These are phyloP conservation scores for Baorangia bicolor DNA, from an alignment of 768 basidiomycete genomes.

Conservation along the genomic window DNA sequence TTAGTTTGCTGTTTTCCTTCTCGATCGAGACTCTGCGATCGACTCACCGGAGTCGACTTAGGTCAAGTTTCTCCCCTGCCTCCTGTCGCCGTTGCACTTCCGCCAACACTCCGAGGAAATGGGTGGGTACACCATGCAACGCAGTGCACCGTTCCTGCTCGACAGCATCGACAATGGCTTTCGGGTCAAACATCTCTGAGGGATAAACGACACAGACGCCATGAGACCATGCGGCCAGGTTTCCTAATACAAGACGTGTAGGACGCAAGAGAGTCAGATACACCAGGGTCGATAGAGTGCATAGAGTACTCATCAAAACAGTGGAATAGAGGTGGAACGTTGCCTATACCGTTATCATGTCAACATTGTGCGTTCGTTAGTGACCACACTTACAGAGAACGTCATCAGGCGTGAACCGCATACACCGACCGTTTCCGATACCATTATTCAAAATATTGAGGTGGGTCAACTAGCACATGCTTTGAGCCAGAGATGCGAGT, in stretches of 20 bases:
- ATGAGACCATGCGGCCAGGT: constrained; percentile 75
- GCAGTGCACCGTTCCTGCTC: constrained; percentile 69
- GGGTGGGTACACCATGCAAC: constrained; percentile 83
- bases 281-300: not conserved
- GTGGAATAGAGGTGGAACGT: constrained; percentile 82
- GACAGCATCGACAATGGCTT: constrained; percentile 69
- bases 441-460: constrained; percentile 77
- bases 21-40: too few relatives aligned
- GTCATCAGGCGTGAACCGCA: constrained; percentile 65
- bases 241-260: constrained; percentile 77
- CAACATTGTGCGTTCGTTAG: not conserved
- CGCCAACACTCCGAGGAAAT: constrained; percentile 71
- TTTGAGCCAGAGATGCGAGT: not conserved
- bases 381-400: constrained; percentile 54
- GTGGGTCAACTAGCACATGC: constrained; percentile 61
- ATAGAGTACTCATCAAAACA: constrained; percentile 77
- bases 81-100: constrained; percentile 60
- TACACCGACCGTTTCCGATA: constrained; percentile 65
- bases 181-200: constrained; percentile 61
- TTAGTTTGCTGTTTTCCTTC: not conserved
- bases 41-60: constrained; percentile 52
- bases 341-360: constrained; percentile 47
- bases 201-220: constrained; percentile 76
- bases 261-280: constrained; percentile 13
- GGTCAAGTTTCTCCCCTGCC: constrained; percentile 46